Evolutionary conservation across 208 protist species (phyloP).

Genomic region (Trypanosoma cruzi): DNA sequence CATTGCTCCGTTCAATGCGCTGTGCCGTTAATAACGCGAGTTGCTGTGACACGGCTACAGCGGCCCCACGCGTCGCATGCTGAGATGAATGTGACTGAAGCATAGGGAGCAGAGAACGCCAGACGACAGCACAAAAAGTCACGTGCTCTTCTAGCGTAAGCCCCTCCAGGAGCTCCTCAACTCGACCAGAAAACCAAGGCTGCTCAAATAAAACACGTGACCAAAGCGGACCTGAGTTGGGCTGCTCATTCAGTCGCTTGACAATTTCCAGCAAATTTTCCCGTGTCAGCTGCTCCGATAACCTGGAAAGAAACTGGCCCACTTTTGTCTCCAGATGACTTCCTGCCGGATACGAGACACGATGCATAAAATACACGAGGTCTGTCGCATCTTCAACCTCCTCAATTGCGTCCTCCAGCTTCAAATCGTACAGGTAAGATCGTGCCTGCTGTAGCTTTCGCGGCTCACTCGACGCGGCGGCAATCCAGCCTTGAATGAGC

Average conservation of each 20-base stretch:
- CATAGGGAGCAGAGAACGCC: constrained; percentile 9
- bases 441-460: constrained; percentile 33
- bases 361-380: constrained; percentile 38
- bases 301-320: constrained; percentile 13
- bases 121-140: constrained; percentile 13
- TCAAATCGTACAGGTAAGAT: constrained; percentile 41
- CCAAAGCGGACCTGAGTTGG: constrained; percentile 25
- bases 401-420: constrained; percentile 22
- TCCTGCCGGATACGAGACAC: constrained; percentile 32
- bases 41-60: constrained; percentile 7
- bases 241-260: constrained; percentile 21
- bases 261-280: constrained; percentile 23
- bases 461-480: constrained; percentile 31
- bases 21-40: constrained; percentile 21
- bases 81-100: not conserved
- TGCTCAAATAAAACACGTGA: constrained; percentile 27
- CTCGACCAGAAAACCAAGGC: constrained; percentile 13
- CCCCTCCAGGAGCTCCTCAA: not conserved
- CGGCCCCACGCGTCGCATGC: not conserved
- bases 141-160: constrained; percentile 27
- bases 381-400: constrained; percentile 45
- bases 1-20: constrained; percentile 17
- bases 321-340: constrained; percentile 33
- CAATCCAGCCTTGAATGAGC: constrained; percentile 64
- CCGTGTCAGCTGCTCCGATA: constrained; percentile 7